These are phyloP conservation scores for Cladosporium sp. DNA, from an alignment of 2,329 filamentous ascomycete genomes.

Conservation along the genomic window DNA sequence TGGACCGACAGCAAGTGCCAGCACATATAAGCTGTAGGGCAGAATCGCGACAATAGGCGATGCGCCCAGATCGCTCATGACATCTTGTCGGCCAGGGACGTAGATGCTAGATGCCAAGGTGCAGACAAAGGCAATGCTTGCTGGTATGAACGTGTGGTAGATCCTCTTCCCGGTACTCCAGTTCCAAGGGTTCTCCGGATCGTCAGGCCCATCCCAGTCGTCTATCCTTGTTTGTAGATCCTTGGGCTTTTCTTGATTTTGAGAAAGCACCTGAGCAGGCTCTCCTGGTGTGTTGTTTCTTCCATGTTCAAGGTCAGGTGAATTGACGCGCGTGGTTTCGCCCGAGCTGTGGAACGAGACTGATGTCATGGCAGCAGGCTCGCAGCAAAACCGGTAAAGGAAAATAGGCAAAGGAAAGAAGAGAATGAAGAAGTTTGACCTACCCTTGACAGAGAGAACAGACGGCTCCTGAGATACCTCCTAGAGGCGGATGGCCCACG, in stretches of 20 bases:
- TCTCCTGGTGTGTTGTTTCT: not conserved
- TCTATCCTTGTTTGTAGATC: not conserved
- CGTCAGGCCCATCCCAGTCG: conserved; percentile 27
- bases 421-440: not conserved
- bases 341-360: not conserved
- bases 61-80: conserved; percentile 51
- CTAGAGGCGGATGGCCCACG: too few relatives aligned
- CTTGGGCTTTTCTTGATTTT: not conserved
- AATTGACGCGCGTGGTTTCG: not conserved
- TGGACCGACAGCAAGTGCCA: conserved; percentile 58
- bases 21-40: conserved; percentile 54
- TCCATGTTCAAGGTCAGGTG: not conserved
- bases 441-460: not conserved
- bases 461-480: too few relatives aligned
- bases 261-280: not conserved
- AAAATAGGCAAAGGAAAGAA: not conserved
- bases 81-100: conserved; percentile 25
- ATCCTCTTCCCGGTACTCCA: conserved; percentile 44
- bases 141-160: conserved; percentile 36
- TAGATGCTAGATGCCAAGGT: conserved; percentile 28
- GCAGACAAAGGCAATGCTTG: conserved; percentile 31
- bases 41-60: conserved; percentile 53
- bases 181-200: conserved; percentile 48
- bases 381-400: not conserved
- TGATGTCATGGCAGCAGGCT: not conserved